These are phyloP conservation scores for Gaultheria prostrata DNA, from an alignment of 148 eudicot genomes.

Conservation along the genomic window DNA sequence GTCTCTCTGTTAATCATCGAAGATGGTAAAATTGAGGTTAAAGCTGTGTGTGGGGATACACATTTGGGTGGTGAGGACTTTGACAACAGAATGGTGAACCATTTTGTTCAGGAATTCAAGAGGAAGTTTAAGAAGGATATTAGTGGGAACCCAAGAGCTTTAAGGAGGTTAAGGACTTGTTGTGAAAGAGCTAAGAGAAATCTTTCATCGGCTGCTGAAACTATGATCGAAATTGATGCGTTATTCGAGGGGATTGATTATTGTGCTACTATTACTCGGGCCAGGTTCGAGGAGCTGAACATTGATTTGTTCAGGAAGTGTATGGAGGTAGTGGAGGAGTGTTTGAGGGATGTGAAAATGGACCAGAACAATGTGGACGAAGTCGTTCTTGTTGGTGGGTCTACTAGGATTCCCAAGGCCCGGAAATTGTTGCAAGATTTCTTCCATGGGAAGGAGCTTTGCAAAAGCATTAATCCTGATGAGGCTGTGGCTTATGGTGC, in stretches of 20 bases:
- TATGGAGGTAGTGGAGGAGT: constrained; percentile 49
- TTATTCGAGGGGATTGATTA: too few species aligned
- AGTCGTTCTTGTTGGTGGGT: neutral
- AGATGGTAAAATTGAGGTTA: neutral
- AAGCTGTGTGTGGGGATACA: neutral
- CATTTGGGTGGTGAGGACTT: neutral
- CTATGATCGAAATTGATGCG: too few species aligned
- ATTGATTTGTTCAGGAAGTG: constrained; percentile 61
- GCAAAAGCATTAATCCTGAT: neutral
- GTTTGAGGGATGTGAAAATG: constrained; percentile 36
- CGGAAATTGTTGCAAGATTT: constrained; percentile 1
- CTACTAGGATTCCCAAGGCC: neutral
- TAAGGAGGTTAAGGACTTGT: too few species aligned
- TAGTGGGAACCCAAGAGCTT: neutral
- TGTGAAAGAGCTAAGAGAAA: too few species aligned
- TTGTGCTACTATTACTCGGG: neutral
- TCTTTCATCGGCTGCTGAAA: too few species aligned
- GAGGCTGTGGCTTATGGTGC: constrained; percentile 5
- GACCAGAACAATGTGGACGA: neutral
- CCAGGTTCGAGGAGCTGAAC: constrained; percentile 35
- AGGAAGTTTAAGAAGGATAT: neutral
- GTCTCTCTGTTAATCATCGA: too few species aligned
- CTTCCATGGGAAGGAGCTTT: neutral
- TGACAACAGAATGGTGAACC: neutral
- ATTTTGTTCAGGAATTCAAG: neutral